A percentile compares a stretch with the other conserved stretches of the same genome.
phyloP scores from a whole-genome alignment of 1,284 basidiomycete species.

The Ustilago loliicola region DNA sequence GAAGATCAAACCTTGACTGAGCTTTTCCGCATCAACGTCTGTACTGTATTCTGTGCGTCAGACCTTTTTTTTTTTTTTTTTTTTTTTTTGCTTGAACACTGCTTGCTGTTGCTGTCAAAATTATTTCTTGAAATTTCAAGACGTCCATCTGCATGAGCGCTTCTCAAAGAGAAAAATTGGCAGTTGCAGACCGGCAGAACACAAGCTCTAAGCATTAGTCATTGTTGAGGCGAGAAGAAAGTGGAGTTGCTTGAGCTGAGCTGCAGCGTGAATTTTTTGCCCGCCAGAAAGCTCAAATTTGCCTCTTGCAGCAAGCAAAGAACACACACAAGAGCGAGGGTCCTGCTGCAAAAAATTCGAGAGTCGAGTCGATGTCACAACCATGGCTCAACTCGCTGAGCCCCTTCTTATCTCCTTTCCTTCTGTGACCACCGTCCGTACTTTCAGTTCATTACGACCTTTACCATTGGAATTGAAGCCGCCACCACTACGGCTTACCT shows the following conservation, averaged over 20 bases:
- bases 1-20: slow-evolving; percentile 6
- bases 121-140: slow-evolving; percentile 20
- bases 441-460: background rate
- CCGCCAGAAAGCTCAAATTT: slow-evolving; percentile 5
- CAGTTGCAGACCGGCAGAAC: background rate
- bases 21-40: no score
- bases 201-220: slow-evolving; percentile 1
- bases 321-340: slow-evolving; percentile 5
- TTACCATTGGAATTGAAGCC: background rate
- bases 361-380: background rate
- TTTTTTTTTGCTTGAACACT: background rate
- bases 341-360: slow-evolving; percentile 3
- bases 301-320: background rate
- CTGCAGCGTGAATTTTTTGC: slow-evolving; percentile 1
- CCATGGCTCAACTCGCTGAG: background rate
- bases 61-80: background rate
- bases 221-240: background rate
- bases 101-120: background rate
- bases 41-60: no score
- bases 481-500: background rate
- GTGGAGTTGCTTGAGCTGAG: slow-evolving; percentile 7
- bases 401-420: background rate
- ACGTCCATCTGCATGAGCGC: slow-evolving; percentile 4
- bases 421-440: background rate
- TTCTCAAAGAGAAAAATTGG: background rate